Base-by-base conservation (phyloP, 1,139 yeast genomes). In the Blastobotrys malaysiensis region DNA sequence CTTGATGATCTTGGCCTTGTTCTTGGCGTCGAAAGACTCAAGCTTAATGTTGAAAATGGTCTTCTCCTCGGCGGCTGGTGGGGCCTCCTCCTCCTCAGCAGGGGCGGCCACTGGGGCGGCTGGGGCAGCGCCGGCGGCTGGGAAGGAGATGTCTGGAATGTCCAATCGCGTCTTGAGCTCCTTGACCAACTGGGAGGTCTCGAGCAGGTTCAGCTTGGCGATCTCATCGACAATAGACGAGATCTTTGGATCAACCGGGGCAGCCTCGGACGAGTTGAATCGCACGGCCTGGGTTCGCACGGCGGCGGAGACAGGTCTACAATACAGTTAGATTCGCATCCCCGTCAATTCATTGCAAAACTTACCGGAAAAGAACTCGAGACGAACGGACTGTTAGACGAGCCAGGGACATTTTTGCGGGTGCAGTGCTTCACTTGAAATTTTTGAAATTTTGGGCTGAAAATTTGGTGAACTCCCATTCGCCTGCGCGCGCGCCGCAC, bases 1-100 rank as follows among this genome's bases (percentile, higher is more conserved):
- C 79, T 93, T 93, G 73, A 93, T 95, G 70, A 93, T 83, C 86
- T 93, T 93, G 61, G 99, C 97, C 80, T 93, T 93, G 57, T 96
- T 77, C 77, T 91, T 90, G 59, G 98, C 83, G 67, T 93, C 99
- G 65, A 93, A 91, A 46, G 95, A 81, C 73, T 93, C 98, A 66
- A 93, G 83, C 75, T 91, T 95, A 70, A 93, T 77, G 65, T 88
- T 79, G 78, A 93, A 95, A 64, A 95, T 88, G 63, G 97, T 88
- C 81, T 93, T 88, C 75, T 91, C 99, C 75, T 89, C 95, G 52
- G 80, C 86, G 57, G 79, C 89, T 69, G 85, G 95, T 69, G 84
- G 83, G 55, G 78, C 86, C 68, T 84, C 93, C 62, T 84, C 96
- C 54, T 83, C 87, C 46, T 84, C 83, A 52, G 84, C 84, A 26